Base-by-base conservation (phyloP, 2,329 filamentous ascomycete species). In the Dactylonectria macrodidyma region DNA sequence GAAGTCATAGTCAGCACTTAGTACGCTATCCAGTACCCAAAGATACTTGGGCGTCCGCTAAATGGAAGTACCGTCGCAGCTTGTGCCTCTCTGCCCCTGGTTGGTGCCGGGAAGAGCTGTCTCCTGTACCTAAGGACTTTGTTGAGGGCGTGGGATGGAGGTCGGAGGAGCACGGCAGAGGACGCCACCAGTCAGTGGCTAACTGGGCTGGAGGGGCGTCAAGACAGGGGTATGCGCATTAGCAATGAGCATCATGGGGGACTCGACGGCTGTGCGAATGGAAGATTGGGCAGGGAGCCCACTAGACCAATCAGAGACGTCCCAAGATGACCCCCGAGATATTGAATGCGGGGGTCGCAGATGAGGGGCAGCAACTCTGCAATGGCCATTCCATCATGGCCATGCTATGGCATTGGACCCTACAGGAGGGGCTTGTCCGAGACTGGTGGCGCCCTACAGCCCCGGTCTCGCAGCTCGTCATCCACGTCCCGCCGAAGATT, bases 301-400 rank as follows among this genome's bases (percentile, higher is more conserved):
- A 9, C 12, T 0, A 4, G 33, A 16, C 73, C 69, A 75, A 76
- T 75, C 30, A 67, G 41, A 24, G 34, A 16, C 19, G 52, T 19
- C 33, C 48, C 30, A 61, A 38, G 11, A 36, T 54, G 55, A 73
- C 73, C 73, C 73, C 73, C 66, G 65, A 75, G 57, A 62, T 69
- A 68, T 70, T 41, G 62, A 66, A 73, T 75, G 73, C 73, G 72
- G 72, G 73, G 73, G 63, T 52, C 10, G n/a, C n/a, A 38, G 33
- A 64, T 65, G 72, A 73, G 73, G 73, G 71, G 69, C 67, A 69
- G 24, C 30, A 26, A 33, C 33, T 56, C 50, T 66, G 66, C 46
- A 47, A 22, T 24, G 65, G 66, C 65, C 67, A 71, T 47, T 47
- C 58, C 60, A 68, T 50, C 50, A 47, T 66, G 50, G 56, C 26